Percentiles rank a stretch among this genome's conserved stretches.
Conservation (phyloP, 495 filamentous ascomycete genomes). For the Tuber brumale region DNA sequence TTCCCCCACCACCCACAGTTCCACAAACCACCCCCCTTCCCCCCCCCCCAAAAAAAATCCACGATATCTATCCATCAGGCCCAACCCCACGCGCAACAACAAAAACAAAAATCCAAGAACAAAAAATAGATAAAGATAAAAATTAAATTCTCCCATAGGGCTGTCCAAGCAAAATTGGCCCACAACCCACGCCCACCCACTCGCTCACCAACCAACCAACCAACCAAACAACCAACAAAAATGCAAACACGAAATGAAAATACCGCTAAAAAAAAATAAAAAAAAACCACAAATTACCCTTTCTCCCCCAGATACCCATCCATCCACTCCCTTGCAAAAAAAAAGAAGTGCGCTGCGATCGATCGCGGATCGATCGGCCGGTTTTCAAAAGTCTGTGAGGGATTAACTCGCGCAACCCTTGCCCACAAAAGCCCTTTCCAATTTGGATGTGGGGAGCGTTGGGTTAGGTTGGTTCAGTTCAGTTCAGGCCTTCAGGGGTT, state of each 20-base stretch:
- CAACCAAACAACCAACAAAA: not conserved
- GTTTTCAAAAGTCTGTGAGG: not conserved
- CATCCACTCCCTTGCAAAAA: not conserved
- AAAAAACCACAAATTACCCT: not conserved
- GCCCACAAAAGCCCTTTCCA: not conserved
- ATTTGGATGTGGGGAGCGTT: not conserved
- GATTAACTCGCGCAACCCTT: not conserved
- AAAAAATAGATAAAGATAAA: not conserved
- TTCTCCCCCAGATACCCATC: no score
- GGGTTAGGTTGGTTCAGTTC: no score
- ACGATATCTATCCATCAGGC: not conserved
- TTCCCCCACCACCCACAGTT: not conserved
- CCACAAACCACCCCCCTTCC: not conserved
- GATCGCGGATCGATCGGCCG: slow-evolving; percentile 4
- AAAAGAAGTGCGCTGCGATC: not conserved
- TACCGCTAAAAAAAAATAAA: no score
- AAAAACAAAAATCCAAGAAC: not conserved
- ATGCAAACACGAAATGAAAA: not conserved
- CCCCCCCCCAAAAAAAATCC: not conserved
- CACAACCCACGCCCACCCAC: not conserved
- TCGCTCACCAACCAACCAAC: not conserved
- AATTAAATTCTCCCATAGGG: not conserved
- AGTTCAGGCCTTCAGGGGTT: no score
- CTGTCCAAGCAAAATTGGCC: not conserved
- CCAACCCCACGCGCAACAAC: not conserved